Evolutionary conservation across 371 early-diverging fungal species (phyloP), one percentile per base, ranked within the genome.

Genomic region (Rhizomucor miehei): DNA sequence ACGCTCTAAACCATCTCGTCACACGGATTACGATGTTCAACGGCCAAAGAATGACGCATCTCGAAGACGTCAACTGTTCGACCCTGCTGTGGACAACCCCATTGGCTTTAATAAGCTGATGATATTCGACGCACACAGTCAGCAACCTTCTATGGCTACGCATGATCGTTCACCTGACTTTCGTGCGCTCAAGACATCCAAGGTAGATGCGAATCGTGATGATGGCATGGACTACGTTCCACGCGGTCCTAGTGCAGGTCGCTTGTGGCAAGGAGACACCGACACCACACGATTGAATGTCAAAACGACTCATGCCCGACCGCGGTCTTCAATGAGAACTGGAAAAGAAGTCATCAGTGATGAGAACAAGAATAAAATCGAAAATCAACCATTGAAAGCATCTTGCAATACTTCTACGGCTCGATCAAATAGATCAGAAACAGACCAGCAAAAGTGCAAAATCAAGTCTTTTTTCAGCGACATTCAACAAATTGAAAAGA

Each of bases 31-130:
- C 29, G 8, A 29, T 29, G 29, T 29, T 29, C 52, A 40, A 51
- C n/a, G n/a, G n/a, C 44, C 25, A 36, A 5, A 36, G 6, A 25
- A 48, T 39, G 48, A 55, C 23, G 16, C 41, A 11, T 41, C 41
- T 6, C 57, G 57, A 19, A 57, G 47, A 45, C 57, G 54, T 1
- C 54, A 54, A 14, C 37, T 75, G 19, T 75, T 72, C 48, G 60
- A 75, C 43, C 76, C 76, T 39, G 53, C 60, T 25, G 58, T 62
- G 1, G 70, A 75, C 20, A 58, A 75, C 34, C 76, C 76, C 13
- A 63, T 75, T 6, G 61, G 57, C 6, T 75, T 75, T 36, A 71
- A 73, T 34, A 53, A 43, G 16, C 43, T 25, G n/a, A 34, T 10
- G 45, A 16, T 14, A 44, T 29, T 16, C 54, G 25, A 36, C 36